Evolutionary conservation across 176 grass and related monocot genomes (phyloP).

Genomic region (Otatea glauca): DNA sequence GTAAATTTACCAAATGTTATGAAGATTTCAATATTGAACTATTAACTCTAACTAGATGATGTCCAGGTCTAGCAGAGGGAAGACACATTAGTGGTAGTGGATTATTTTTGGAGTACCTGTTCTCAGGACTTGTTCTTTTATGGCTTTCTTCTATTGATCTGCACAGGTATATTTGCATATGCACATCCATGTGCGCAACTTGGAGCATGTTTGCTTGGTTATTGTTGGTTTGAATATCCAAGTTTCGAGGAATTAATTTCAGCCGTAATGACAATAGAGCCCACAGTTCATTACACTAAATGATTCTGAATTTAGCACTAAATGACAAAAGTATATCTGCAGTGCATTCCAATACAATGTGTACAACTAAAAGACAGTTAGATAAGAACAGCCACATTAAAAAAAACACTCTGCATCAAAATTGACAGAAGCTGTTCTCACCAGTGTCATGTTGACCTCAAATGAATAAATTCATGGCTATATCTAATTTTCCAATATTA

Average conservation of each 20-base stretch:
- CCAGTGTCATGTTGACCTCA: neutral
- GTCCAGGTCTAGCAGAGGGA: constrained; percentile 9
- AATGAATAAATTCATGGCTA: neutral
- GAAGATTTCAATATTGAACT: neutral
- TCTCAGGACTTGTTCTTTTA: neutral
- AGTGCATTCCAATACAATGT: neutral
- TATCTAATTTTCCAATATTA: constrained; percentile 15
- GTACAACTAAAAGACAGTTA: neutral
- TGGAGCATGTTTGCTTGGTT: constrained; percentile 9
- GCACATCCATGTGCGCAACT: constrained; percentile 18
- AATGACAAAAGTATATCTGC: neutral
- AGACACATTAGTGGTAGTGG: neutral
- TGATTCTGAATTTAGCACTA: neutral
- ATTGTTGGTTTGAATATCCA: neutral
- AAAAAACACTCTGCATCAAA: neutral
- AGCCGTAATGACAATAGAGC: neutral
- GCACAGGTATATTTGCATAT: neutral
- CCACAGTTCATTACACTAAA: neutral
- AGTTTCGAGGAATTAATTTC: constrained; percentile 9
- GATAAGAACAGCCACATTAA: neutral
- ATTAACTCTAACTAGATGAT: neutral
- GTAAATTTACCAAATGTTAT: constrained; percentile 17
- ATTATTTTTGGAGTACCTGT: neutral
- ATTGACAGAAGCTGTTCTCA: constrained; percentile 23
- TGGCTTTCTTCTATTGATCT: constrained; percentile 15